Evolutionary conservation across 164 flowering plant species (phyloP).

Genomic region (Umbilicus rupestris): DNA sequence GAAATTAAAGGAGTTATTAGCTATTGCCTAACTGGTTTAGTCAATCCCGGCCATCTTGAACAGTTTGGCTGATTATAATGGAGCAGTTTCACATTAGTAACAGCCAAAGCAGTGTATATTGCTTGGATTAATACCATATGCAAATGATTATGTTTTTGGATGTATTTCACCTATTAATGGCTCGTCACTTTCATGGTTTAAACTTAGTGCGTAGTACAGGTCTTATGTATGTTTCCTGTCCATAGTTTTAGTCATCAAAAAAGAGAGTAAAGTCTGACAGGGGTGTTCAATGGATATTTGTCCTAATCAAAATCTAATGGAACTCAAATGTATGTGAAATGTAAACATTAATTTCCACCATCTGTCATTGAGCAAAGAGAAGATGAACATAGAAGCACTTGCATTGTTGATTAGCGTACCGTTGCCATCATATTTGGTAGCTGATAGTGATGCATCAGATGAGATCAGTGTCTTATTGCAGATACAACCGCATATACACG

Average conservation of each 20-base stretch:
- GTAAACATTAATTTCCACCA: not conserved
- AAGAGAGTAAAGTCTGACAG: not conserved
- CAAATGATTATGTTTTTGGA: too few species aligned
- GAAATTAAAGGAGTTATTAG: too few species aligned
- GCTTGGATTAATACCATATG: too few species aligned
- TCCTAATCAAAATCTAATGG: not conserved
- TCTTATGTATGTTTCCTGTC: not conserved
- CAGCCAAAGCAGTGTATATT: too few species aligned
- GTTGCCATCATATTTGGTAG: not conserved
- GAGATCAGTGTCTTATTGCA: not conserved
- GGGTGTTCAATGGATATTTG: not conserved
- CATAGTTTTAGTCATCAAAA: not conserved
- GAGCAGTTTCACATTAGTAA: too few species aligned
- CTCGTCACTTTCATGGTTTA: not conserved
- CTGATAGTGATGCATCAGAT: not conserved
- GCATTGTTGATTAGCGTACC: not conserved
- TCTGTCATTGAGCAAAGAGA: not conserved
- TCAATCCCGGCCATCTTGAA: too few species aligned
- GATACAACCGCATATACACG: not conserved
- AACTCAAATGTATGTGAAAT: not conserved
- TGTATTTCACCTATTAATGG: not conserved
- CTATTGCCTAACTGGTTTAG: too few species aligned
- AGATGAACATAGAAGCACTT: too few species aligned
- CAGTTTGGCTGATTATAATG: too few species aligned
- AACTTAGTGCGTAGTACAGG: not conserved